Base-by-base conservation (phyloP, 2,329 filamentous ascomycete species). In the Colletotrichum euphorbiae region DNA sequence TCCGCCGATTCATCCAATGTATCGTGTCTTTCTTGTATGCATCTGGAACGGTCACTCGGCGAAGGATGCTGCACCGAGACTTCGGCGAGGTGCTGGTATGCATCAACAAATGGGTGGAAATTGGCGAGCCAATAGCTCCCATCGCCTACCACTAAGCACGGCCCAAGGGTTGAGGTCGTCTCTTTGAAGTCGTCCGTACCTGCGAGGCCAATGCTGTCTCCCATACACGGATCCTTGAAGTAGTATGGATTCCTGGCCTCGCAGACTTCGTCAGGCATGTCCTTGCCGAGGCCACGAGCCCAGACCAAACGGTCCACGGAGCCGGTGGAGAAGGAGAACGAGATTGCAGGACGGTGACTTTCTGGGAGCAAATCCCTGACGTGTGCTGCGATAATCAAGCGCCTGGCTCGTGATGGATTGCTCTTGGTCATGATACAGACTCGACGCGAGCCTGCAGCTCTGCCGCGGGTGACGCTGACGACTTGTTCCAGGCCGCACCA, bases 101-200 rank as follows among this genome's bases (percentile, higher is more conserved):
- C 77, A 8, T 82, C 77, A 6, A 80, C 62, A 63, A 83, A 83
- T 3, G 81, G 81, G 64, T 83, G 81, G 33, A 81, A 83, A 70
- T 79, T 82, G 17, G 78, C 79, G 2, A 83, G 73, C 81, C 81
- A 83, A 64, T 77, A 83, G 59, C 66, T 77, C 0, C 73, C 77
- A 4, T 77, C 80, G 4, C 75, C 78, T 1, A 83, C 72, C 9
- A 73, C 73, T 6, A 83, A 62, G 31, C 79, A 80, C 0, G 81
- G 81, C 0, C 81, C 81, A 6, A 83, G 71, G 1, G 81, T 83
- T 15, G 81, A 79, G 0, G 80, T 82, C 40, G 74, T 76, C 40
- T 81, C 79, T 1, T 77, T 74, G 58, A 74, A 74, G 4, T 68
- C 63, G 3, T 73, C 75, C 13, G 72, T 73, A 1, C 75, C 76